Evolutionary conservation across 495 filamentous ascomycete genomes (phyloP).

Genomic region (Penicillium odoratum): DNA sequence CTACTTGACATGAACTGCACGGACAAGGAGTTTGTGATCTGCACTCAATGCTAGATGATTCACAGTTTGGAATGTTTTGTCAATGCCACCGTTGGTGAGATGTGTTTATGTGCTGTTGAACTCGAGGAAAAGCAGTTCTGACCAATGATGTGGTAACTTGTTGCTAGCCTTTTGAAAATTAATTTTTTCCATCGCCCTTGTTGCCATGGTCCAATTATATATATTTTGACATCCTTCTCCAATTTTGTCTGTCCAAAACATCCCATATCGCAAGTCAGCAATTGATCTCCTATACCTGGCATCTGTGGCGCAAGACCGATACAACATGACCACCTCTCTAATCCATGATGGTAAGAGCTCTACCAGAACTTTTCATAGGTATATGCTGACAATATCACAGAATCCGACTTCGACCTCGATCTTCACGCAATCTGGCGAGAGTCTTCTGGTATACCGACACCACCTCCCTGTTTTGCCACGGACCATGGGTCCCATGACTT

Average conservation of each 20-base stretch:
- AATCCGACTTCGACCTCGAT: slow-evolving; percentile 8
- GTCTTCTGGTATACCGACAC: slow-evolving; percentile 10
- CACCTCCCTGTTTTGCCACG: slow-evolving; percentile 9
- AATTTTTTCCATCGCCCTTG: background rate
- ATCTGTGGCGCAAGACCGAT: background rate
- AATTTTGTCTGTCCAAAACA: too few relatives aligned
- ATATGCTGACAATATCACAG: background rate
- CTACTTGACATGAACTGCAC: background rate
- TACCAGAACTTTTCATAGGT: background rate
- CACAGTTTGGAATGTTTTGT: background rate
- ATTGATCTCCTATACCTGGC: background rate
- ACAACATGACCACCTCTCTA: background rate
- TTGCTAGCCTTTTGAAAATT: background rate
- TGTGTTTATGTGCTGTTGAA: background rate
- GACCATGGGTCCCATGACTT: background rate
- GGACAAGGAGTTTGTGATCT: background rate
- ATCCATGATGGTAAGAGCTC: background rate
- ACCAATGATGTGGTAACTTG: background rate
- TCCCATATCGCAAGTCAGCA: background rate
- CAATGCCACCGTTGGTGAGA: background rate
- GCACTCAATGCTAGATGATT: background rate
- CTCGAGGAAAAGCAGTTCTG: background rate
- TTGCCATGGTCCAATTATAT: background rate
- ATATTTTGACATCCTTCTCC: too few relatives aligned
- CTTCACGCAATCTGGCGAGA: slow-evolving; percentile 9